phyloP scores from a whole-genome alignment of 805 yeast genomes.

The Metschnikowia aberdeeniae region DNA sequence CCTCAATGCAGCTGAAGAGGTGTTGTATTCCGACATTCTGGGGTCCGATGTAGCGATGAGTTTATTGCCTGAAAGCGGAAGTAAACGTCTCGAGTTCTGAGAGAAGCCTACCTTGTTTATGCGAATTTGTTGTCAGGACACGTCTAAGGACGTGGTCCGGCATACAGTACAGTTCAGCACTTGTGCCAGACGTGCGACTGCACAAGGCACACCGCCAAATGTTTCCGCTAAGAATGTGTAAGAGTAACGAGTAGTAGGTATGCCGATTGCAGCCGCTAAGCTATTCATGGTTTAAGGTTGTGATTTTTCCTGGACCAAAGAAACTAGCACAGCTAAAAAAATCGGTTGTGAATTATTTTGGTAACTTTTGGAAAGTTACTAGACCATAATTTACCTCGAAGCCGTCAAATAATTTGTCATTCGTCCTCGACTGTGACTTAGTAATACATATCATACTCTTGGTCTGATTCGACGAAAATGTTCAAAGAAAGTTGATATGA shows the following conservation, averaged over 20 bases:
- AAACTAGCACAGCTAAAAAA: too few relatives aligned
- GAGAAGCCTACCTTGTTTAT: background rate
- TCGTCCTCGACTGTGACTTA: too few relatives aligned
- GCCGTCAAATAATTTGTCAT: too few relatives aligned
- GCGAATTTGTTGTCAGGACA: slow-evolving; percentile 5
- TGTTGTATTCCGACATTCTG: slow-evolving; percentile 20
- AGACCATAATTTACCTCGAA: too few relatives aligned
- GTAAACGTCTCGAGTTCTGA: background rate
- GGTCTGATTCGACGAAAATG: too few relatives aligned
- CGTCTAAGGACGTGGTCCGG: slow-evolving; percentile 4
- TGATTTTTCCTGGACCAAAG: too few relatives aligned
- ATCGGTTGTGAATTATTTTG: too few relatives aligned
- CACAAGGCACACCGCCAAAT: background rate
- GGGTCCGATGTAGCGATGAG: background rate
- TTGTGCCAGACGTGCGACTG: background rate
- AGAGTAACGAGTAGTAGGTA: background rate
- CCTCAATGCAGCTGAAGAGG: slow-evolving; percentile 40
- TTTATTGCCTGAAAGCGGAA: background rate
- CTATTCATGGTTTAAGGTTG: background rate
- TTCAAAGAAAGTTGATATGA: too few relatives aligned
- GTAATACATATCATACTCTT: too few relatives aligned
- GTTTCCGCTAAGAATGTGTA: slow-evolving; percentile 1
- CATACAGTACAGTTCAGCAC: background rate
- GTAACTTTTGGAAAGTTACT: too few relatives aligned
- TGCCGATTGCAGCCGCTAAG: too few relatives aligned